Evolutionary conservation across 345 rosid genomes (phyloP).

Genomic region (Bruguiera sexangula): DNA sequence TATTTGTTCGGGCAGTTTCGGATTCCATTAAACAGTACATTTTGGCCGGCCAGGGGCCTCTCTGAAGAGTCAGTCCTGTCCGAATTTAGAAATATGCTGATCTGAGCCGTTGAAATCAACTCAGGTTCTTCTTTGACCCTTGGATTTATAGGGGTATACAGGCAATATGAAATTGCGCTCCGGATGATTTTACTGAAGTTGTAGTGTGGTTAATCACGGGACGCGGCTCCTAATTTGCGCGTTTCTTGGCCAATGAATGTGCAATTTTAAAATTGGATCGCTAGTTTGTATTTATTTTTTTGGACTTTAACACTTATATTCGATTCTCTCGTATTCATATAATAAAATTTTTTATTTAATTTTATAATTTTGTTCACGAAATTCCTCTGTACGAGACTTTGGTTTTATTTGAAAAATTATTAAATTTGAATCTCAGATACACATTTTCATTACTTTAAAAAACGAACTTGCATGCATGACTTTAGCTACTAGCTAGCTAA

Average conservation of each 20-base stretch:
- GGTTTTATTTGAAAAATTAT: no score
- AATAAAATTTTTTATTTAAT: not conserved
- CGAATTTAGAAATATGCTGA: not conserved
- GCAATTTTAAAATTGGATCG: no score
- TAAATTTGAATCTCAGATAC: no score
- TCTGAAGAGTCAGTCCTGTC: not conserved
- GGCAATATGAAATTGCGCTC: not conserved
- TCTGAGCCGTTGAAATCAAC: conserved; percentile 10
- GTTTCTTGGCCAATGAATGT: not conserved
- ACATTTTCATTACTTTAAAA: no score
- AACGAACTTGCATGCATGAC: no score
- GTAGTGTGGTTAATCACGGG: not conserved
- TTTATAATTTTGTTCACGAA: no score
- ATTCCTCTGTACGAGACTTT: no score
- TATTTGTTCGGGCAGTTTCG: conserved; percentile 27
- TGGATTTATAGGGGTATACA: not conserved
- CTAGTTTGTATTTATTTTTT: no score
- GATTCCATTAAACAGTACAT: conserved; percentile 19
- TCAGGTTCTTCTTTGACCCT: not conserved
- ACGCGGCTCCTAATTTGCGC: not conserved
- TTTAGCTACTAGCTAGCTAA: no score
- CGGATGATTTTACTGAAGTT: not conserved
- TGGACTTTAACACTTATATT: no score
- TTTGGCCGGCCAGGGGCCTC: not conserved
- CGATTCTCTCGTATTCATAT: no score